A percentile compares a stretch with the other conserved stretches of the same genome.
phyloP scores from a whole-genome alignment of 352 stramenopile genomes.

The Globisporangium barbulae region DNA sequence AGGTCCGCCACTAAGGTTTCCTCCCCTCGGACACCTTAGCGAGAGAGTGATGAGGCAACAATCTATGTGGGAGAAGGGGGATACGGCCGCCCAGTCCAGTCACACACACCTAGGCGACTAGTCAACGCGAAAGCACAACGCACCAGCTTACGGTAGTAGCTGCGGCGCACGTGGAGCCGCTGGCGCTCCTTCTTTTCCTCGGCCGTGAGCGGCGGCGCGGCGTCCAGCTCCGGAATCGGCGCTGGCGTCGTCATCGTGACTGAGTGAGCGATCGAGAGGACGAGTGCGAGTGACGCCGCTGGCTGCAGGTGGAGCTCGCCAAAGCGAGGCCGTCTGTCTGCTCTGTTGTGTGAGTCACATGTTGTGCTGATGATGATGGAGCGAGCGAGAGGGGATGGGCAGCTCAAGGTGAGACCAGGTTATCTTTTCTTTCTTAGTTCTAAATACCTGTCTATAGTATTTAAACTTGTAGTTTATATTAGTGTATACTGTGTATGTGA shows the following conservation, averaged over 20 bases:
- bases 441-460: background rate
- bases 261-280: background rate
- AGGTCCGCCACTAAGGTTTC: conserved; percentile 4
- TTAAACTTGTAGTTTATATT: background rate
- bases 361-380: background rate
- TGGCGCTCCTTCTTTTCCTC: conserved; percentile 30
- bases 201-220: conserved; percentile 4
- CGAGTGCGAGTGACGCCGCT: background rate
- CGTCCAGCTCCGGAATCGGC: conserved; percentile 1
- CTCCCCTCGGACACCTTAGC: background rate
- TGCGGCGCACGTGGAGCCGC: conserved; percentile 47
- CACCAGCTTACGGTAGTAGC: conserved; percentile 43
- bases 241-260: conserved; percentile 1
- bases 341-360: conserved; percentile 4
- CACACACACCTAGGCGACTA: background rate
- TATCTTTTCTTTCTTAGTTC: too few relatives aligned
- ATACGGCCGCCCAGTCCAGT: background rate
- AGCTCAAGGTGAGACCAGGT: background rate
- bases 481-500: background rate
- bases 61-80: background rate
- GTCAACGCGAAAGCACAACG: background rate
- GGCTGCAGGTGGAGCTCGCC: background rate
- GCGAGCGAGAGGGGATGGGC: background rate
- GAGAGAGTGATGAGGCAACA: background rate
- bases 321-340: background rate